Conservation (phyloP, 2,329 filamentous ascomycete genomes). For the Thermomyces lanuginosus region DNA sequence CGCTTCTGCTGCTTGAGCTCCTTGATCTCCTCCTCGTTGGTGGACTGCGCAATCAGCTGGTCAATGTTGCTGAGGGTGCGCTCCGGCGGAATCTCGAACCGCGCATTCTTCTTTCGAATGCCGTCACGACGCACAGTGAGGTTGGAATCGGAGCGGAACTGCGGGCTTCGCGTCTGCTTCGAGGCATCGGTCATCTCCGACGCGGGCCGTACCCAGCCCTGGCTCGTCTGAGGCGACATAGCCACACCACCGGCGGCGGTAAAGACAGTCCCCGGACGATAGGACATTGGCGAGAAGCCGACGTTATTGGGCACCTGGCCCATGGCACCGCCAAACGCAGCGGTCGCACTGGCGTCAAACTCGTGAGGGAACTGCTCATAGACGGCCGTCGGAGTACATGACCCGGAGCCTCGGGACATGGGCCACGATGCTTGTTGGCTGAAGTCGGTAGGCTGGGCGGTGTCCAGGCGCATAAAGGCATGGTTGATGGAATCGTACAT, state of each 20-base stretch:
- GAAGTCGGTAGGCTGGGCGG: constrained; percentile 27
- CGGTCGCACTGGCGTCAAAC: constrained; percentile 31
- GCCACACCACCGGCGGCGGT: constrained; percentile 33
- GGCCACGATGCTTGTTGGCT: constrained; percentile 43
- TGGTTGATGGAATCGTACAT: constrained; percentile 35
- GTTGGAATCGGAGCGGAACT: constrained; percentile 55
- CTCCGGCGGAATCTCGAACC: constrained; percentile 91
- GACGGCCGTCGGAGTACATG: constrained; percentile 56
- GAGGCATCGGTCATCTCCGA: constrained; percentile 34
- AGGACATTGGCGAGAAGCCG: constrained; percentile 23
- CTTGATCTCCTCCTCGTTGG: constrained; percentile 79
- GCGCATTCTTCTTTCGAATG: constrained; percentile 96
- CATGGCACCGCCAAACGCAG: constrained; percentile 27
- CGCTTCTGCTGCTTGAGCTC: constrained; percentile 98
- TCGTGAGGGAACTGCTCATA: constrained; percentile 47
- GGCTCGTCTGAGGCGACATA: constrained; percentile 46
- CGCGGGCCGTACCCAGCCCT: constrained; percentile 37
- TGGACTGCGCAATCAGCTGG: constrained; percentile 67
- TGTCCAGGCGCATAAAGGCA: constrained; percentile 49
- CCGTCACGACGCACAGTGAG: constrained; percentile 61
- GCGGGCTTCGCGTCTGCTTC: constrained; percentile 47
- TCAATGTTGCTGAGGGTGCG: constrained; percentile 92
- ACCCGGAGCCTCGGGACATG: constrained; percentile 48
- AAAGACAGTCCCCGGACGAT: constrained; percentile 36
- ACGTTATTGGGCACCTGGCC: constrained; percentile 25